phyloP scores from a whole-genome alignment of 768 basidiomycete species.

The Clavulina sp. region DNA sequence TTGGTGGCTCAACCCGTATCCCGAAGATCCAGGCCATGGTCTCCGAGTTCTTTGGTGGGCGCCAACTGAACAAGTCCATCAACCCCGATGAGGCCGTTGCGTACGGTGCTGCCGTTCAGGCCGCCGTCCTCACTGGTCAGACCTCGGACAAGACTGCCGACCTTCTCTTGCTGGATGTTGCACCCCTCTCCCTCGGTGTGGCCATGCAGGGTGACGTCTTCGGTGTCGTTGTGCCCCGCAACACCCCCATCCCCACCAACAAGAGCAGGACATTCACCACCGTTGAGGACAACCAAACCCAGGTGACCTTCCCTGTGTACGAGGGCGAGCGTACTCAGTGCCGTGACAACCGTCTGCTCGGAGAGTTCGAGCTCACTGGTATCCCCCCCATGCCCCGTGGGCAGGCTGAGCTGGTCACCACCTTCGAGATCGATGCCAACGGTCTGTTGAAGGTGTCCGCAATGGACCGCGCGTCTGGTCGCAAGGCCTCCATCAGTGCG shows the following conservation, averaged over 20 bases:
- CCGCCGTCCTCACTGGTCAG: slow-evolving; percentile 94
- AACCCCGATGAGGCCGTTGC: slow-evolving; percentile 99
- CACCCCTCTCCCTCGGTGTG: slow-evolving; percentile 96
- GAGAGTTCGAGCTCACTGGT: slow-evolving; percentile 97
- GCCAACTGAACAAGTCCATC: slow-evolving; percentile 98
- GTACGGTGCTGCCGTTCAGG: slow-evolving; percentile 98
- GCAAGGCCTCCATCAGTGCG: slow-evolving; percentile 94
- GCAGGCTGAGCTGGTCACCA: slow-evolving; percentile 97
- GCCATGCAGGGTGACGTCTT: slow-evolving; percentile 99
- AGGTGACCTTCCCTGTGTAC: slow-evolving; percentile 99
- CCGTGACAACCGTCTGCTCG: slow-evolving; percentile 96
- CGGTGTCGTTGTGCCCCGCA: slow-evolving; percentile 97
- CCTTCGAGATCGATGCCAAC: slow-evolving; percentile 99
- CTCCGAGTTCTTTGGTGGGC: slow-evolving; percentile 95
- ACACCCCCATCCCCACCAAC: slow-evolving; percentile 99
- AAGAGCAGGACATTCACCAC: slow-evolving; percentile 98
- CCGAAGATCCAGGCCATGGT: slow-evolving; percentile 97
- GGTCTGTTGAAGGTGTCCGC: slow-evolving; percentile 98
- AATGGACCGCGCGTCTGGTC: slow-evolving; percentile 94
- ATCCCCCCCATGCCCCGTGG: slow-evolving; percentile 99
- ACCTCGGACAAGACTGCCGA: slow-evolving; percentile 98
- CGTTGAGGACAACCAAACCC: slow-evolving; percentile 99
- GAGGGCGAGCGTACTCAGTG: slow-evolving; percentile 99
- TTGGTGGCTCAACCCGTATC: slow-evolving; percentile 99
- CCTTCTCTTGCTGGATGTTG: slow-evolving; percentile 94